Conservation (phyloP, 768 basidiomycete species). For the Russula sp. region DNA sequence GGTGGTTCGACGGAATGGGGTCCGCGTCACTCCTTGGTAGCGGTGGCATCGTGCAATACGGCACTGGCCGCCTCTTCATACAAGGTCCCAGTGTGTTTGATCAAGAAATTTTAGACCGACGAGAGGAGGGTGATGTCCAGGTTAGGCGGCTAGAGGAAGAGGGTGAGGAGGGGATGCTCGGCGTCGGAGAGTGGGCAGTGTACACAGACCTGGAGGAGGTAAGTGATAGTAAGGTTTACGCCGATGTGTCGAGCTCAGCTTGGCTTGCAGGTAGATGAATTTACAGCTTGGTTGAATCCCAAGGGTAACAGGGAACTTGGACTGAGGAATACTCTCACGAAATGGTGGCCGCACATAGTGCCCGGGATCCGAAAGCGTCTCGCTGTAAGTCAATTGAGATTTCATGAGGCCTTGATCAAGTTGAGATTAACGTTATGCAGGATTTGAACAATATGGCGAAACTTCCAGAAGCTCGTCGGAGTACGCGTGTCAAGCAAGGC, state of each 20-base stretch:
- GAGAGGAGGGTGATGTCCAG: conserved; percentile 48
- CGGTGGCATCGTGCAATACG: conserved; percentile 75
- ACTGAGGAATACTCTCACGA: conserved; percentile 65
- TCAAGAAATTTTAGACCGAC: conserved; percentile 55
- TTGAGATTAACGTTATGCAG: conserved; percentile 31
- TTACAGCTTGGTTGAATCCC: conserved; percentile 82
- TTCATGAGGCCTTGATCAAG: conserved; percentile 5
- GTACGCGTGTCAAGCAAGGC: conserved; percentile 50
- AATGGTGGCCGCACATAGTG: conserved; percentile 79
- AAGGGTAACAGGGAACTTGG: conserved; percentile 87
- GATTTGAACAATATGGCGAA: conserved; percentile 63
- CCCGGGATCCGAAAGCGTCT: conserved; percentile 71
- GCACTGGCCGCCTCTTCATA: conserved; percentile 84
- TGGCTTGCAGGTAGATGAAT: conserved; percentile 61
- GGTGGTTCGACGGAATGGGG: conserved; percentile 99
- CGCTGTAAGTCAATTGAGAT: conserved; percentile 44
- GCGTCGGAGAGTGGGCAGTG: conserved; percentile 81
- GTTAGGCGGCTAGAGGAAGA: conserved; percentile 69
- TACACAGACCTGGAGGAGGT: conserved; percentile 88
- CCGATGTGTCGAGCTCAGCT: background rate
- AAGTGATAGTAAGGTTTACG: conserved; percentile 23
- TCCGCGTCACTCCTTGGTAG: conserved; percentile 70
- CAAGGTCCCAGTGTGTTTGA: conserved; percentile 90
- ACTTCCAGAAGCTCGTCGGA: conserved; percentile 74
- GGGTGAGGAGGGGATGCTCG: conserved; percentile 65